Evolutionary conservation across 106 monocot genomes (phyloP), one percentile per base, ranked within the genome.

Genomic region (Dioscorea zingiberensis): DNA sequence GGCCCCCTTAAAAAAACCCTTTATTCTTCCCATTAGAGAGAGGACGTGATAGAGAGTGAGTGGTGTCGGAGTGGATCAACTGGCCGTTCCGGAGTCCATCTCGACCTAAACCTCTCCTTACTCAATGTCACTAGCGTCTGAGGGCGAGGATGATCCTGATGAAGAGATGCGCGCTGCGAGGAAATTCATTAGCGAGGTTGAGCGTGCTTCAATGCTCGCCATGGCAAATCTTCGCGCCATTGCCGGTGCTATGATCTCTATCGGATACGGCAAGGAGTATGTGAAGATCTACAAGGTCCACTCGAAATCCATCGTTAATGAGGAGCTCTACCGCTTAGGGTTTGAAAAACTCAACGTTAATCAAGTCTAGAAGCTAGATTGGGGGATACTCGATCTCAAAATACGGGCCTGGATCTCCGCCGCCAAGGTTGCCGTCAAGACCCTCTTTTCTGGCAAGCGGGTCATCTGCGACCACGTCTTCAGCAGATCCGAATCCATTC

Each of bases 401-500:
- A 38, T 38, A 6, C 4, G 38, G 38, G 10, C 38, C 6, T 38
- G 38, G 38, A 38, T 38, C 60, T 25, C 60, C 2, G 60, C 25
- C 26, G 24, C 60, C 13, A 14, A 60, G 5, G 55, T 54, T 47
- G 85, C 81, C 8, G 59, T 89, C 30, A 27, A 59, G 5, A 69
- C 71, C 4, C 53, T 89, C 70, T 81, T 85, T 65, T 3, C 80
- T 55, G 74, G 75, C 14, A 88, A 85, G 76, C 74, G 71, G 13
- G 17, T 59, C 21, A 76, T 93, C 57, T 83, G 68, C 48, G 71
- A 83, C 51, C 64, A 59, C 45, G 74, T 89, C 44, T 89, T 86
- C 63, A 73, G 38, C 10, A 10, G 4, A 1, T 38, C 38, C 32
- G 77, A 64, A 25, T 32, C 77, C 24, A 72, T 80, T 53, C 27